A percentile compares a stretch with the other conserved stretches of the same genome.
Conservation (phyloP, 345 rosid genomes). For the Draba incana region DNA sequence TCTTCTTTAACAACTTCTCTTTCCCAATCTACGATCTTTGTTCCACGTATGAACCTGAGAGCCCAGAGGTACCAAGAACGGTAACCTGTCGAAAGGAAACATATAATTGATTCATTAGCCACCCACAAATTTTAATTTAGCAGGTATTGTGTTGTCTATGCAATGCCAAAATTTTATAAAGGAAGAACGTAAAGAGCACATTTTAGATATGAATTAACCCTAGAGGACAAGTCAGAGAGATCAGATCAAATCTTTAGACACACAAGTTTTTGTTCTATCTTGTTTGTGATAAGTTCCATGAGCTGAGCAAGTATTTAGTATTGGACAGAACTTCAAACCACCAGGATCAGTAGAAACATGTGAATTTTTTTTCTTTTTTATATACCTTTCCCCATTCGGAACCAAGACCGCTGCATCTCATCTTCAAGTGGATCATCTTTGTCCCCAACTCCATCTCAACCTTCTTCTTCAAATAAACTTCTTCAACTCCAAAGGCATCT, state of each 20-base stretch:
- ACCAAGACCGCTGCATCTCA: constrained; percentile 89
- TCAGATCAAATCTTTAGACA: not conserved
- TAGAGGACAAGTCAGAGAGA: not conserved
- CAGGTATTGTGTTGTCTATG: too few species aligned
- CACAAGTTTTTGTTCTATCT: not conserved
- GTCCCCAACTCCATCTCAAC: constrained; percentile 92
- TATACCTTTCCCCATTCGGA: constrained; percentile 95
- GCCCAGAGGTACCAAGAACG: constrained; percentile 89
- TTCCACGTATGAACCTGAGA: constrained; percentile 89
- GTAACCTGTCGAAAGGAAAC: constrained; percentile 57
- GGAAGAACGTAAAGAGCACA: too few species aligned
- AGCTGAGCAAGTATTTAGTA: too few species aligned
- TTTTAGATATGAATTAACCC: too few species aligned
- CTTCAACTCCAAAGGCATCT: constrained; percentile 78
- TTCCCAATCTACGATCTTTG: constrained; percentile 55
- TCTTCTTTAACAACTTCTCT: constrained; percentile 17
- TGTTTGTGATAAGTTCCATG: too few species aligned
- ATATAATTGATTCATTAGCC: too few species aligned
- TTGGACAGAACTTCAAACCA: too few species aligned
- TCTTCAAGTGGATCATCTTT: constrained; percentile 93
- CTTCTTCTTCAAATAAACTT: constrained; percentile 76
- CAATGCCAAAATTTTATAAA: too few species aligned
- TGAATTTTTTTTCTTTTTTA: not conserved
- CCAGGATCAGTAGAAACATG: not conserved
- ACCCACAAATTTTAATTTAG: too few species aligned